A percentile compares a stretch with the other conserved stretches of the same genome.
These are phyloP conservation scores for Solanum hybrid DNA, from an alignment of 305 asterid genomes.

Conservation along the genomic window DNA sequence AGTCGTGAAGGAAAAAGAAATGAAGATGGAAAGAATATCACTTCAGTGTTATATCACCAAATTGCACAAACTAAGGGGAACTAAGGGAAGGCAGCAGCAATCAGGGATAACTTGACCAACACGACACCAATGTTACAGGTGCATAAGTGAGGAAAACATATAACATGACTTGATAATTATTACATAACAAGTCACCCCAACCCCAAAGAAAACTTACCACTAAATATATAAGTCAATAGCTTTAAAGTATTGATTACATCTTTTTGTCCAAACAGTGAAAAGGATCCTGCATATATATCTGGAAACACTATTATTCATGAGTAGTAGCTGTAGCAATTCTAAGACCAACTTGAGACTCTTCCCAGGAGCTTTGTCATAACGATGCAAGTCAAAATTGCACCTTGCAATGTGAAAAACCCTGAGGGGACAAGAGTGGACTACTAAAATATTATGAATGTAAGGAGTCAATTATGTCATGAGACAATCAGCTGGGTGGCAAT, in stretches of 20 bases:
- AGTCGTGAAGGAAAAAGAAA: not conserved
- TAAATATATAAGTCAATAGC: not conserved
- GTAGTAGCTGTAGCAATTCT: not conserved
- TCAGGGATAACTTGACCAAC: not conserved
- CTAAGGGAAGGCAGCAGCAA: not conserved
- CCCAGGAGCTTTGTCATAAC: not conserved
- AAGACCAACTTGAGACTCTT: not conserved
- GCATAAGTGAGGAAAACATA: not conserved
- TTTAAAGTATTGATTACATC: not conserved
- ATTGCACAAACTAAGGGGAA: not conserved
- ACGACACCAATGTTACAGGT: not conserved
- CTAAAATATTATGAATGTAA: not conserved
- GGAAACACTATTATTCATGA: not conserved
- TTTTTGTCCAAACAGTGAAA: not conserved
- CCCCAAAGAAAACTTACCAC: not conserved
- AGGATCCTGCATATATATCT: not conserved
- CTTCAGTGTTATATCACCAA: not conserved
- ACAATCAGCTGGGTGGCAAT: not conserved
- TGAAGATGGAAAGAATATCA: not conserved
- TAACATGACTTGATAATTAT: not conserved
- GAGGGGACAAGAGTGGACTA: not conserved
- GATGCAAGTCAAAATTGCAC: not conserved
- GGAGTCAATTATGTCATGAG: not conserved
- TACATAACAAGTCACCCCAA: not conserved
- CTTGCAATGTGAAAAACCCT: not conserved